Conservation (phyloP, 2,329 filamentous ascomycete genomes). For the Nakataea oryzae region DNA sequence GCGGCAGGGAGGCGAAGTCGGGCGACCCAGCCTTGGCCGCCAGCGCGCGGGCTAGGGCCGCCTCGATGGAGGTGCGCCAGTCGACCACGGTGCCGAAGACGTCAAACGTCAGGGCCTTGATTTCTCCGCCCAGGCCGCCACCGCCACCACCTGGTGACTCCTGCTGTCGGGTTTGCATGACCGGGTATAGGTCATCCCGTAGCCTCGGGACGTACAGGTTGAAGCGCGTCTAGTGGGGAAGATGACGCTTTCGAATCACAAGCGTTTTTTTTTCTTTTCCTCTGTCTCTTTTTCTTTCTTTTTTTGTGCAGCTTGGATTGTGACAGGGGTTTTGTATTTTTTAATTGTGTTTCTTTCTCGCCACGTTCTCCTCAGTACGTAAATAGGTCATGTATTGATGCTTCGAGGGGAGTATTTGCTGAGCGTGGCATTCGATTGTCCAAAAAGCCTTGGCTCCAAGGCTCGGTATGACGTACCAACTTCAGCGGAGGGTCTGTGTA, state of each 20-base stretch:
- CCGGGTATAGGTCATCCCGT: not conserved
- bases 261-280: too few relatives aligned
- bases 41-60: conserved; percentile 43
- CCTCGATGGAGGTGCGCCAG: conserved; percentile 60
- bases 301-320: too few relatives aligned
- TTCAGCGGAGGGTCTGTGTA: not conserved
- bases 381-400: too few relatives aligned
- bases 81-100: conserved; percentile 74
- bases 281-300: too few relatives aligned
- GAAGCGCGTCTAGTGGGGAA: not conserved
- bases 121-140: not conserved
- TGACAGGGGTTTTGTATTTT: too few relatives aligned
- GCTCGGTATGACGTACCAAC: not conserved
- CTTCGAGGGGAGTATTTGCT: too few relatives aligned
- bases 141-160: not conserved
- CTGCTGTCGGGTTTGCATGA: not conserved
- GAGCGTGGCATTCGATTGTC: not conserved
- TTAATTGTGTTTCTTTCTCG: not conserved
- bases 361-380: not conserved
- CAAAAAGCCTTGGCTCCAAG: not conserved
- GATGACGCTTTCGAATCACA: not conserved
- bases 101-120: conserved; percentile 61
- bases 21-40: conserved; percentile 35
- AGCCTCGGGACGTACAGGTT: not conserved
- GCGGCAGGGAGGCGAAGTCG: conserved; percentile 30